Evolutionary conservation across 345 rosid species (phyloP).

Genomic region (Nasturtium officinale): DNA sequence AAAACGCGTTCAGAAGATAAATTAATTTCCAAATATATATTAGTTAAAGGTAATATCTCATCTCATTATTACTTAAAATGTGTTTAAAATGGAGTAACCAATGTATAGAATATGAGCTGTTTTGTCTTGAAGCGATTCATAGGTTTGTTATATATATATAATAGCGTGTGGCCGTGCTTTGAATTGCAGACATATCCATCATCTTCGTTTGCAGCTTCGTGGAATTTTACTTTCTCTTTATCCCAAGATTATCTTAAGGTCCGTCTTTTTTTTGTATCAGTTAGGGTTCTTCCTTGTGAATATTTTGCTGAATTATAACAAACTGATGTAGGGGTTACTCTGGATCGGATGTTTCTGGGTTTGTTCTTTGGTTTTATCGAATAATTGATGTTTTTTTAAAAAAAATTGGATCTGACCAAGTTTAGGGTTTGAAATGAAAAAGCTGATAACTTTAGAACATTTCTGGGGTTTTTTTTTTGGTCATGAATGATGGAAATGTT

Average conservation of each 20-base stretch:
- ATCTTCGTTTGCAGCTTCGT: slow-evolving; percentile 36
- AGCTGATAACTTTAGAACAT: neutral
- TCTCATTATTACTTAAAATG: slow-evolving; percentile 6
- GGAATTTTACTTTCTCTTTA: slow-evolving; percentile 8
- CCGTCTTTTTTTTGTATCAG: neutral
- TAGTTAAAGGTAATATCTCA: slow-evolving; percentile 4
- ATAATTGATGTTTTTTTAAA: neutral
- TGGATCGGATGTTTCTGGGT: neutral
- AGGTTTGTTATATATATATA: slow-evolving; percentile 16
- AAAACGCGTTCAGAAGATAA: slow-evolving; percentile 15
- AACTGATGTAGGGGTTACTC: neutral
- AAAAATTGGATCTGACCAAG: neutral
- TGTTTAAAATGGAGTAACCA: slow-evolving; percentile 22
- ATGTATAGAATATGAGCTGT: slow-evolving; percentile 20
- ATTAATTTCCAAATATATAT: neutral
- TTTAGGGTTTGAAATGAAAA: neutral
- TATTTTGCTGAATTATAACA: neutral
- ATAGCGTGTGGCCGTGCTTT: slow-evolving; percentile 32
- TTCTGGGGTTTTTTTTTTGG: neutral
- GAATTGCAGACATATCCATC: slow-evolving; percentile 23
- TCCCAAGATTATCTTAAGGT: slow-evolving; percentile 28
- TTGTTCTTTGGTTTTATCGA: neutral
- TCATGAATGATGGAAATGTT: neutral
- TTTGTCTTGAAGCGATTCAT: slow-evolving; percentile 25
- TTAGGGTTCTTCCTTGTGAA: slow-evolving; percentile 27